These are phyloP conservation scores for Neckera pumila DNA, from an alignment of 225 moss, liverwort and hornwort species.

Conservation along the genomic window DNA sequence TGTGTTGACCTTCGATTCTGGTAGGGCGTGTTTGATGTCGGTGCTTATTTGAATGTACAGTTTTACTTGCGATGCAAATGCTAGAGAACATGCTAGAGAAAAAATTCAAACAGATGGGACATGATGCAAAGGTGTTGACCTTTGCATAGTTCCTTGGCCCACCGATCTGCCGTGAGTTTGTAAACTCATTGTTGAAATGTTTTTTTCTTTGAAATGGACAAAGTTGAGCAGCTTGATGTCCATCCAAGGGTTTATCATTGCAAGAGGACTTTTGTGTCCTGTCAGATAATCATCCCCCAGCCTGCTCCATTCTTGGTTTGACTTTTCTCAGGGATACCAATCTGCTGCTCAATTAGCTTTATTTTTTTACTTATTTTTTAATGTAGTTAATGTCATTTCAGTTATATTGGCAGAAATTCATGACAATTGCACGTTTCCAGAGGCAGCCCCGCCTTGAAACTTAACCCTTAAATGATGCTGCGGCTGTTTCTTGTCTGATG, in stretches of 20 bases:
- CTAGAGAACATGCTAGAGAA: neutral
- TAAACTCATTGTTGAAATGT: neutral
- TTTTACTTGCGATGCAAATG: neutral
- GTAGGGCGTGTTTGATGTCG: neutral
- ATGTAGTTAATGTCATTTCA: neutral
- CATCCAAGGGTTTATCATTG: neutral
- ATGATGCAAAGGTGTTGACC: neutral
- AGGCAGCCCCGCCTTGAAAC: neutral
- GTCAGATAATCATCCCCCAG: neutral
- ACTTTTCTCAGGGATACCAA: neutral
- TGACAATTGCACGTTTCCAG: neutral
- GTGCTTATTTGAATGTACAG: slow-evolving; percentile 1
- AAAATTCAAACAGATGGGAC: neutral
- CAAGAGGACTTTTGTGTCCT: neutral
- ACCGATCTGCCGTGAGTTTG: slow-evolving; percentile 3
- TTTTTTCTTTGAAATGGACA: neutral
- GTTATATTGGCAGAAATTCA: neutral
- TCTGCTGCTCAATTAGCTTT: neutral
- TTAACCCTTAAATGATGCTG: neutral
- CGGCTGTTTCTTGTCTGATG: too few relatives aligned
- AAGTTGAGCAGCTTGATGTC: neutral
- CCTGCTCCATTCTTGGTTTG: neutral
- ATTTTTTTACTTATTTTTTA: neutral
- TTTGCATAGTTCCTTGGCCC: neutral
- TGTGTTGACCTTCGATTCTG: neutral